Percentiles rank a stretch among this genome's conserved stretches.
Evolutionary conservation across 2,329 filamentous ascomycete species (phyloP).

Genomic region (Penicillium decumbens): DNA sequence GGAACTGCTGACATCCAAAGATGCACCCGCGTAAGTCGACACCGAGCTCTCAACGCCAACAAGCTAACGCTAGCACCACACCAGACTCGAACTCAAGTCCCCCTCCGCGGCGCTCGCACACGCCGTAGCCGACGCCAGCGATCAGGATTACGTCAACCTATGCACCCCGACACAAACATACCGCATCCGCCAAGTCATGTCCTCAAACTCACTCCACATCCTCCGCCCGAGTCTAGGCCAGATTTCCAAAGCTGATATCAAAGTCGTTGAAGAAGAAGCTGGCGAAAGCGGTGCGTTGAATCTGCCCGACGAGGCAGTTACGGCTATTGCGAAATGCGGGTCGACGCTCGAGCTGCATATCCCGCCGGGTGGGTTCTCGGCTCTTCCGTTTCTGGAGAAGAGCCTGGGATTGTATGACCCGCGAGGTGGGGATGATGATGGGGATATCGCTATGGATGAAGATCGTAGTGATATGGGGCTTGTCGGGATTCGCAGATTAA

Average conservation of each 20-base stretch:
- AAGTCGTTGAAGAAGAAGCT: constrained; percentile 22
- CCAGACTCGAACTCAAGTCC: constrained; percentile 46
- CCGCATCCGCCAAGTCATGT: constrained; percentile 60
- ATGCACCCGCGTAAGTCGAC: constrained; percentile 33
- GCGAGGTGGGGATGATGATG: constrained; percentile 16
- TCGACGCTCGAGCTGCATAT: constrained; percentile 45
- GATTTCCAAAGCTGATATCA: constrained; percentile 27
- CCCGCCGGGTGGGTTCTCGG: constrained; percentile 31
- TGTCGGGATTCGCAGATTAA: constrained; percentile 28
- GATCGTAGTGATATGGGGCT: constrained; percentile 26
- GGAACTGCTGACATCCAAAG: constrained; percentile 49
- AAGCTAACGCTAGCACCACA: neutral
- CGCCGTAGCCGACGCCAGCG: constrained; percentile 24
- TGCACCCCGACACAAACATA: constrained; percentile 57
- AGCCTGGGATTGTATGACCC: constrained; percentile 31
- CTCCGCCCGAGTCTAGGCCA: constrained; percentile 42
- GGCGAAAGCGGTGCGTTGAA: constrained; percentile 21
- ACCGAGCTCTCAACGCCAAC: neutral
- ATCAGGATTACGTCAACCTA: constrained; percentile 50
- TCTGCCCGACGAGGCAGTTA: constrained; percentile 32
- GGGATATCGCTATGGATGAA: constrained; percentile 16
- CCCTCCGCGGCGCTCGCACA: constrained; percentile 27
- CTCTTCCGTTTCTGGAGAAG: constrained; percentile 27
- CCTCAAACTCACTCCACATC: constrained; percentile 60
- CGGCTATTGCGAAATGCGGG: constrained; percentile 43